Evolutionary conservation across 2,329 filamentous ascomycete genomes (phyloP).

Genomic region (Aspergillus sp.): DNA sequence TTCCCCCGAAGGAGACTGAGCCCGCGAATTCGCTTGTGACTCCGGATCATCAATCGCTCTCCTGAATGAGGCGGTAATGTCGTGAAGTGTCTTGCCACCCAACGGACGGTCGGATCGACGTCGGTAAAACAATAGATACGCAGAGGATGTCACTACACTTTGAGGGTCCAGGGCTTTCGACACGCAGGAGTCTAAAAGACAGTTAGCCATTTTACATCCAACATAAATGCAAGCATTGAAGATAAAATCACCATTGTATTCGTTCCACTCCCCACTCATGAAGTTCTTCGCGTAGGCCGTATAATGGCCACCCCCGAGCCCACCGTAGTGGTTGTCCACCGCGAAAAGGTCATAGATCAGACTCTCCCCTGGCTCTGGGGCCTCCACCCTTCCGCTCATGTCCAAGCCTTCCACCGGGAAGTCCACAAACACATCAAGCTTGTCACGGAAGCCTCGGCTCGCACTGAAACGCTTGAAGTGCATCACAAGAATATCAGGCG

Average conservation of each 20-base stretch:
- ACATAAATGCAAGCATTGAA: too few species aligned
- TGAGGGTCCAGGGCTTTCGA: conserved; percentile 52
- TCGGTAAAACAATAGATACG: conserved; percentile 93
- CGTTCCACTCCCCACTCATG: conserved; percentile 81
- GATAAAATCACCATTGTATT: conserved; percentile 72
- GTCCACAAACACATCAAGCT: conserved; percentile 82
- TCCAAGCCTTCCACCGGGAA: conserved; percentile 86
- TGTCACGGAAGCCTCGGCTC: conserved; percentile 72
- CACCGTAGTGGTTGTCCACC: conserved; percentile 92
- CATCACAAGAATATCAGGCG: conserved; percentile 87
- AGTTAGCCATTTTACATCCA: background rate
- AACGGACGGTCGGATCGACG: conserved; percentile 69
- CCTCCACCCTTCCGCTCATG: conserved; percentile 67
- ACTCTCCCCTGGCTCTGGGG: conserved; percentile 70
- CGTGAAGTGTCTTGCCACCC: conserved; percentile 66
- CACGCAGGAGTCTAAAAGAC: conserved; percentile 61
- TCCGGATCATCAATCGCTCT: conserved; percentile 43
- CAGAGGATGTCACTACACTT: conserved; percentile 62
- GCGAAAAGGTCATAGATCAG: conserved; percentile 89
- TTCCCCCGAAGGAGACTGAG: conserved; percentile 61
- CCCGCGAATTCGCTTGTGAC: conserved; percentile 34
- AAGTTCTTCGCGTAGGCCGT: conserved; percentile 93
- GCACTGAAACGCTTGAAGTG: conserved; percentile 95
- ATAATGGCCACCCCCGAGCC: conserved; percentile 90
- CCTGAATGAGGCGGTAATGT: conserved; percentile 59